Conservation (phyloP, 441 rosid genomes). For the Hura crepitans region DNA sequence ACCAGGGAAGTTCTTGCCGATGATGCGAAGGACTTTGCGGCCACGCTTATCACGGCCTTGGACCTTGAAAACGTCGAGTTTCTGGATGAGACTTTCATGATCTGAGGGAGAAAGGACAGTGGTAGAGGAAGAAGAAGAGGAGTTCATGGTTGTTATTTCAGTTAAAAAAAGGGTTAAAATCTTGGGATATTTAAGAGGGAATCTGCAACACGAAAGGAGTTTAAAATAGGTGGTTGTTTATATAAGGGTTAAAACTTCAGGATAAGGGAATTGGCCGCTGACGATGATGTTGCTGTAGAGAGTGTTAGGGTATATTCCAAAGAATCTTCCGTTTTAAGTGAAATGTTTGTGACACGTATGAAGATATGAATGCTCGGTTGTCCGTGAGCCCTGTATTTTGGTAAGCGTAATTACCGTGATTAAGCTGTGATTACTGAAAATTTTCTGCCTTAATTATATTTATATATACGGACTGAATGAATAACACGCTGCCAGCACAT, state of each 20-base stretch:
- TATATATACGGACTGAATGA: too few relatives aligned
- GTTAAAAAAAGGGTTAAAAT: not conserved
- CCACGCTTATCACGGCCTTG: slow-evolving; percentile 73
- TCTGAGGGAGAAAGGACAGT: slow-evolving; percentile 28
- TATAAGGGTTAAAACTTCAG: not conserved
- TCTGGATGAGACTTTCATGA: slow-evolving; percentile 47
- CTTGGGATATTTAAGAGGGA: not conserved
- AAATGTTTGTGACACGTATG: not conserved
- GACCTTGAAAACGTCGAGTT: slow-evolving; percentile 61
- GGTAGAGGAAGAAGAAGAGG: not conserved
- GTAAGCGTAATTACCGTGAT: too few relatives aligned
- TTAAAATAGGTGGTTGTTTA: not conserved
- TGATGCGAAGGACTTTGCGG: slow-evolving; percentile 58
- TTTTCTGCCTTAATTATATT: too few relatives aligned
- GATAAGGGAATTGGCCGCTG: slow-evolving; percentile 7
- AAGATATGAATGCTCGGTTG: not conserved
- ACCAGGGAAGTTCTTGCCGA: slow-evolving; percentile 72
- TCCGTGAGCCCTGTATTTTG: too few relatives aligned
- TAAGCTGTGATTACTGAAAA: too few relatives aligned
- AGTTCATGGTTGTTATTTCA: slow-evolving; percentile 12
- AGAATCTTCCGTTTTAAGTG: slow-evolving; percentile 25
- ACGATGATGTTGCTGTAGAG: too few relatives aligned
- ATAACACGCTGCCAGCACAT: too few relatives aligned
- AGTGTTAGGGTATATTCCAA: slow-evolving; percentile 24
- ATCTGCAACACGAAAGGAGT: not conserved